phyloP scores from a whole-genome alignment of 2,329 filamentous ascomycete species.

The Graphiopsis chlorocephala region DNA sequence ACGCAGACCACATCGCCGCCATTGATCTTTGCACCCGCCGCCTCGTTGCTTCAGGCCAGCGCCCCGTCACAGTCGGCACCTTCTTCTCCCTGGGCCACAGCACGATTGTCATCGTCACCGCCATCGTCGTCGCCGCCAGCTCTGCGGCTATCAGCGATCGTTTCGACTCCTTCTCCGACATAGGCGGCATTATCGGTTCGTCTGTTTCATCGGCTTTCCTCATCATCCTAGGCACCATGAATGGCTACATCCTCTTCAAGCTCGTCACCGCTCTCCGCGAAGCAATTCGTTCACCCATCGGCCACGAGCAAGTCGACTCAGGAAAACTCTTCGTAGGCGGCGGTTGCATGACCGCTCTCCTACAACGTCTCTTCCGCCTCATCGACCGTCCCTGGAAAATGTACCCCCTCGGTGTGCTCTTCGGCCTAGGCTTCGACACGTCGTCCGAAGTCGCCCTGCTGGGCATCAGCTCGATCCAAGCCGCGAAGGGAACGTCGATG shows the following conservation, averaged over 20 bases:
- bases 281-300: constrained; percentile 51
- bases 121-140: constrained; percentile 86
- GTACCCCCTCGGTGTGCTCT: constrained; percentile 85
- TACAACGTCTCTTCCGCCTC: constrained; percentile 74
- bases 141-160: constrained; percentile 75
- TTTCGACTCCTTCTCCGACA: constrained; percentile 74
- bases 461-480: constrained; percentile 85
- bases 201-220: constrained; percentile 81
- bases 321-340: constrained; percentile 65
- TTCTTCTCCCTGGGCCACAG: constrained; percentile 94
- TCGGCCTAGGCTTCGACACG: constrained; percentile 89
- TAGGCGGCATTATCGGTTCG: constrained; percentile 88
- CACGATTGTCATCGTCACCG: constrained; percentile 88
- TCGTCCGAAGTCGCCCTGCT: constrained; percentile 90
- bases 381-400: constrained; percentile 85
- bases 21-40: constrained; percentile 95
- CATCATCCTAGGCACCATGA: constrained; percentile 77
- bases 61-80: constrained; percentile 86
- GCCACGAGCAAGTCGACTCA: constrained; percentile 36
- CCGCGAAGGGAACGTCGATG: constrained; percentile 78
- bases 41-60: constrained; percentile 78
- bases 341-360: constrained; percentile 68
- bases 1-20: constrained; percentile 90
- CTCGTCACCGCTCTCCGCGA: constrained; percentile 66
- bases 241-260: constrained; percentile 79